Evolutionary conservation across 164 flowering plant genomes (phyloP).

Genomic region (Berberis thunbergii): DNA sequence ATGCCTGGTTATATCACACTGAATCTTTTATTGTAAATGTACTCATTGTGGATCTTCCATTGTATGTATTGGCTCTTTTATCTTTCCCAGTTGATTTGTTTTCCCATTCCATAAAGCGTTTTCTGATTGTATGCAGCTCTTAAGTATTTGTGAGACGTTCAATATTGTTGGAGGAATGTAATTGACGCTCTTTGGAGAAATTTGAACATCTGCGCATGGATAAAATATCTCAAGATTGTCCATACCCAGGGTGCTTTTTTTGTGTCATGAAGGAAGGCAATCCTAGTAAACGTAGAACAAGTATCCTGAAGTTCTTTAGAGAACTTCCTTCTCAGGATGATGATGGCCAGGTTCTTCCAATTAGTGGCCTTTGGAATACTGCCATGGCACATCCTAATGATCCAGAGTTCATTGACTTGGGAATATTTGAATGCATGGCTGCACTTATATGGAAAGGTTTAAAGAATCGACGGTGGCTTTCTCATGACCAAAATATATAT

Average conservation of each 20-base stretch:
- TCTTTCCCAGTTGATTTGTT: too few species aligned
- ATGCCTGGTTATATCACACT: too few species aligned
- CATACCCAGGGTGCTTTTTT: conserved; percentile 97
- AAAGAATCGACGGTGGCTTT: conserved; percentile 89
- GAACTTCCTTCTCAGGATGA: conserved; percentile 96
- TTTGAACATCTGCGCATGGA: conserved; percentile 43
- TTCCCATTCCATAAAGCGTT: too few species aligned
- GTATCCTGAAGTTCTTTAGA: conserved; percentile 82
- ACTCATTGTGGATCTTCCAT: too few species aligned
- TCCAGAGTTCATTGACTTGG: conserved; percentile 89
- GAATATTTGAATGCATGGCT: conserved; percentile 97
- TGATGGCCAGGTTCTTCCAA: conserved; percentile 97
- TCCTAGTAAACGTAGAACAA: conserved; percentile 82
- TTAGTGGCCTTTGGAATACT: conserved; percentile 98
- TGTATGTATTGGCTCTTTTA: too few species aligned
- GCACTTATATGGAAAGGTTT: conserved; percentile 93
- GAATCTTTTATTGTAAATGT: too few species aligned
- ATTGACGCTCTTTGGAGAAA: conserved; percentile 12
- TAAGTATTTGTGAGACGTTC: conserved; percentile 7
- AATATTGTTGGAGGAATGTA: conserved; percentile 5
- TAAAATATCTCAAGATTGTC: conserved; percentile 72
- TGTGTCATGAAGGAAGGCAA: conserved; percentile 98
- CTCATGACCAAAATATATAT: conserved; percentile 91
- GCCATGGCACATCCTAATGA: conserved; percentile 99
- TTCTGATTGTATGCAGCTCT: conserved; percentile 1